These are phyloP conservation scores for Syzygium oleosum DNA, from an alignment of 345 rosid genomes.

Conservation along the genomic window DNA sequence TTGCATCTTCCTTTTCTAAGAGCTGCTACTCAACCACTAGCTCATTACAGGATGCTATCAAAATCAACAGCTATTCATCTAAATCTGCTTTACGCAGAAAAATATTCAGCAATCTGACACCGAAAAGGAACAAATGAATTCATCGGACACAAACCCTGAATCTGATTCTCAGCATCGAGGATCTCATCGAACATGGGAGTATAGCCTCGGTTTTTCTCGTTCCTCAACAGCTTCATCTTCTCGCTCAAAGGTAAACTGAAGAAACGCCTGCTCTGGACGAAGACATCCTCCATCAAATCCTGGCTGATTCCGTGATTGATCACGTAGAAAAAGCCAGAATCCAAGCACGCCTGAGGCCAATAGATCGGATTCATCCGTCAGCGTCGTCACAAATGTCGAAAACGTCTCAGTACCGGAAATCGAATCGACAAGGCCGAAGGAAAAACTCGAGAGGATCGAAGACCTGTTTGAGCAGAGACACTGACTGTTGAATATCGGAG, in stretches of 20 bases:
- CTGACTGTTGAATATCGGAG: conserved; percentile 20
- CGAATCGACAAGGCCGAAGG: not conserved
- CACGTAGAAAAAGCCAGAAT: conserved; percentile 71
- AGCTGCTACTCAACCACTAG: not conserved
- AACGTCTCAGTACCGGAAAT: not conserved
- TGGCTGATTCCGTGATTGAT: conserved; percentile 58
- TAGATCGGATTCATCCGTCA: not conserved
- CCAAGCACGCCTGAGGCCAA: conserved; percentile 54
- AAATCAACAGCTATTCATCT: not conserved
- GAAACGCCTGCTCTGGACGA: conserved; percentile 46
- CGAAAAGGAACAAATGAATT: too few relatives aligned
- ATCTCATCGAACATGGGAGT: conserved; percentile 61
- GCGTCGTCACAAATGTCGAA: accelerated
- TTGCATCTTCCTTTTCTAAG: not conserved
- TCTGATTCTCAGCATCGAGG: conserved; percentile 56
- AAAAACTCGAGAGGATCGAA: not conserved
- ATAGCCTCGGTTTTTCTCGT: conserved; percentile 61
- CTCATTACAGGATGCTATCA: not conserved
- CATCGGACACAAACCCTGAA: conserved; percentile 20
- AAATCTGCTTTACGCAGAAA: not conserved
- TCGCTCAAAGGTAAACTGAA: conserved; percentile 43
- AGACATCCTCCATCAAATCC: conserved; percentile 54
- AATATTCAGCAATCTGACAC: not conserved
- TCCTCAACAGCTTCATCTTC: conserved; percentile 60
- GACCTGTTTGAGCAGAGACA: conserved; percentile 46